Evolutionary conservation across 495 filamentous ascomycete genomes (phyloP).

Genomic region (Xylaria telfairii): DNA sequence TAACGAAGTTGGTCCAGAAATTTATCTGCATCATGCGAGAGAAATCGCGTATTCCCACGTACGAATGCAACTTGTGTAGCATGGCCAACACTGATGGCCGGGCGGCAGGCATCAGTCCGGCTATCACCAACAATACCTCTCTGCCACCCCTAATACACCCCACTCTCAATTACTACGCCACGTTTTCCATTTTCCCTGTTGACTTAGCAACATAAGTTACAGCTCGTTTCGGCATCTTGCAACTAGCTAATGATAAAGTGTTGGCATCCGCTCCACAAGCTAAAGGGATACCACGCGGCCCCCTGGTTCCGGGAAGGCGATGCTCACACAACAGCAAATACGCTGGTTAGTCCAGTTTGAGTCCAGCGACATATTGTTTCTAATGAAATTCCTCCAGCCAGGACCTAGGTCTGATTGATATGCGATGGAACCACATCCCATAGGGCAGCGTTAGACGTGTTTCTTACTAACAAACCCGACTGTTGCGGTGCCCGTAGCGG

Average conservation of each 20-base stretch:
- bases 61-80: constrained; percentile 11
- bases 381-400: neutral
- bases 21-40: constrained; percentile 25
- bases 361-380: neutral
- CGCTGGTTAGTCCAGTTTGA: neutral
- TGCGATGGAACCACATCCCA: neutral
- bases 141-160: neutral
- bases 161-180: neutral
- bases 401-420: neutral
- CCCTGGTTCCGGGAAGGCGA: neutral
- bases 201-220: neutral
- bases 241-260: neutral
- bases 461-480: constrained; percentile 14
- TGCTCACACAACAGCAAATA: neutral
- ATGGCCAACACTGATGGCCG: constrained; percentile 4
- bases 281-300: neutral
- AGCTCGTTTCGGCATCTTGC: neutral
- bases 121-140: constrained; percentile 17
- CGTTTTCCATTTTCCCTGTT: neutral
- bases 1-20: constrained; percentile 29
- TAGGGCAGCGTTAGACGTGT: neutral
- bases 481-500: constrained; percentile 24
- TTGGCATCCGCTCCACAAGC: neutral
- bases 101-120: neutral
- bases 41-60: constrained; percentile 19